phyloP scores from a whole-genome alignment of 352 stramenopile species.

The Albugo laibachii region DNA sequence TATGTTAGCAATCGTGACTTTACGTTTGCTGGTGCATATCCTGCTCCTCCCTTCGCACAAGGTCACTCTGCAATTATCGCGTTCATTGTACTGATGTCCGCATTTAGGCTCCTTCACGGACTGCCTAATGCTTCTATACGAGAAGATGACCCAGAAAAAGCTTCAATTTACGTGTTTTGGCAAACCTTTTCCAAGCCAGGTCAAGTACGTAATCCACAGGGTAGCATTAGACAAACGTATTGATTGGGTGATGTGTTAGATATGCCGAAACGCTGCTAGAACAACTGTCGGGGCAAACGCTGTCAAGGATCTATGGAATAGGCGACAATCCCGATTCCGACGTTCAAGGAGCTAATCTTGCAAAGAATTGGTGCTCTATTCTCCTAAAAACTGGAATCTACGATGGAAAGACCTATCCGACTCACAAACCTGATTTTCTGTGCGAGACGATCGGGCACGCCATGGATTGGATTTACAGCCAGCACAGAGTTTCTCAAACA shows the following conservation, averaged over 20 bases:
- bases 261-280: conserved; percentile 53
- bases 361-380: conserved; percentile 62
- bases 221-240: background rate
- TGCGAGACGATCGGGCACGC: conserved; percentile 48
- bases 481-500: too few relatives aligned
- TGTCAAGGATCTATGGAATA: conserved; percentile 71
- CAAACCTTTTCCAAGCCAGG: conserved; percentile 70
- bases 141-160: conserved; percentile 32
- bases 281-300: conserved; percentile 15
- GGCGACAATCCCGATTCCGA: conserved; percentile 77
- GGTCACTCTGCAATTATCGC: conserved; percentile 7
- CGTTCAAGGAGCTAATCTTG: conserved; percentile 75
- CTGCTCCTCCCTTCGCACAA: conserved; percentile 68
- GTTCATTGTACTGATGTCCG: conserved; percentile 2
- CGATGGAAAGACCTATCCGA: conserved; percentile 28
- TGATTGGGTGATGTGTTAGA: conserved; percentile 7
- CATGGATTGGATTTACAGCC: too few relatives aligned
- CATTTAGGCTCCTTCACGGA: conserved; percentile 41
- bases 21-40: conserved; percentile 66
- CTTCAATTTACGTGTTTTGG: conserved; percentile 64
- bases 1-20: conserved; percentile 81
- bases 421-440: conserved; percentile 43
- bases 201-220: conserved; percentile 33
- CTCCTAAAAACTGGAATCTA: conserved; percentile 79
- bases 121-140: conserved; percentile 52